Conservation (phyloP, 768 basidiomycete genomes). For the Mycena leptocephala region DNA sequence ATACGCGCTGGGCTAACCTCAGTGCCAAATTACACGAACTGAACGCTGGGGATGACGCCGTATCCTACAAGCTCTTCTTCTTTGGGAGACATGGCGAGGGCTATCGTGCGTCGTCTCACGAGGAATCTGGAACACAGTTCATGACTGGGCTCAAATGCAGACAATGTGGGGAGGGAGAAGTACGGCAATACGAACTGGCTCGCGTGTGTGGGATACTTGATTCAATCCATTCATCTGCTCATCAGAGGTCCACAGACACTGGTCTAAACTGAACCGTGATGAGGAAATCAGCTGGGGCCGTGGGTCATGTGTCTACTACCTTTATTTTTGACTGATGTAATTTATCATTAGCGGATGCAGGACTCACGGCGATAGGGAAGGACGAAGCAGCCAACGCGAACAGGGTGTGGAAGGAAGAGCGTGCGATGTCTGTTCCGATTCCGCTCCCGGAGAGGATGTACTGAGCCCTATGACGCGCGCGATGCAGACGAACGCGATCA, state of each 20-base stretch:
- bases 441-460: conserved; percentile 72
- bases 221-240: not conserved
- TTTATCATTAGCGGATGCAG: conserved; percentile 69
- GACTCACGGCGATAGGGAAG: conserved; percentile 72
- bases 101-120: too few species aligned
- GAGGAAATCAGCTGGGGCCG: conserved; percentile 82
- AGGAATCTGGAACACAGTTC: not conserved
- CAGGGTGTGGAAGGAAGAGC: conserved; percentile 65
- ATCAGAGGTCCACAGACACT: conserved; percentile 45
- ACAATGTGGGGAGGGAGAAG: conserved; percentile 76
- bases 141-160: conserved; percentile 48
- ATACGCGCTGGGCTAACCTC: not conserved
- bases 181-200: conserved; percentile 76
- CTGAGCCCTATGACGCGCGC: too few species aligned
- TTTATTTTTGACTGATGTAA: not conserved
- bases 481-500: too few species aligned
- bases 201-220: conserved; percentile 56
- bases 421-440: conserved; percentile 50
- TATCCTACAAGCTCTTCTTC: too few species aligned
- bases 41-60: not conserved
- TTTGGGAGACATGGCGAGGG: too few species aligned
- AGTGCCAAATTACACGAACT: not conserved
- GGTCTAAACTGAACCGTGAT: conserved; percentile 81
- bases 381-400: conserved; percentile 67
- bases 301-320: conserved; percentile 51